Conservation (phyloP, 345 rosid genomes). For the Microthlaspi erraticum region DNA sequence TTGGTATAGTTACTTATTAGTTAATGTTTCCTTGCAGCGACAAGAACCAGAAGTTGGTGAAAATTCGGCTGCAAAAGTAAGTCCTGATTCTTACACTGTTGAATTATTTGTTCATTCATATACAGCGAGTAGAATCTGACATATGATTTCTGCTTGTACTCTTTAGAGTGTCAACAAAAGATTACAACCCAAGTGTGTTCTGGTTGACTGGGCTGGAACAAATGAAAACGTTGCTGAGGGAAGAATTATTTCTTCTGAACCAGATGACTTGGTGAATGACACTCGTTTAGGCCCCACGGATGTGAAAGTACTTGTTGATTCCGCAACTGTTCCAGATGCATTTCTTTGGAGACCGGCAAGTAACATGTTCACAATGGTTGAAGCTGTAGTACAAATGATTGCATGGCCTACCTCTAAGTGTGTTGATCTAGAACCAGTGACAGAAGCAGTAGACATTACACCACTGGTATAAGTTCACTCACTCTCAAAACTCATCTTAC, state of each 20-base stretch:
- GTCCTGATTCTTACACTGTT: too few relatives aligned
- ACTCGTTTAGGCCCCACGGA: too few relatives aligned
- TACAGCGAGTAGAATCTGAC: too few relatives aligned
- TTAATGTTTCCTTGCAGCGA: not conserved
- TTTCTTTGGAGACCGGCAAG: not conserved
- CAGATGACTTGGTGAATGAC: too few relatives aligned
- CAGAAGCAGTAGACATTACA: not conserved
- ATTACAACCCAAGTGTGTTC: too few relatives aligned
- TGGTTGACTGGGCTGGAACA: too few relatives aligned
- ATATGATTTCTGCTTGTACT: too few relatives aligned
- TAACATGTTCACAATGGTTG: not conserved
- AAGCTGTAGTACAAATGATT: not conserved
- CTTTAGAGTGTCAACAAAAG: too few relatives aligned
- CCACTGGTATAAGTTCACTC: not conserved
- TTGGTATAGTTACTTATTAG: not conserved
- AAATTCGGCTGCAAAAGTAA: not conserved
- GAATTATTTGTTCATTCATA: not conserved
- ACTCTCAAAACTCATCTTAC: not conserved
- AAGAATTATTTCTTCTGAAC: too few relatives aligned
- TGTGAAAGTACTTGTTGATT: too few relatives aligned
- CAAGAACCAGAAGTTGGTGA: not conserved
- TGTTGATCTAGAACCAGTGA: not conserved
- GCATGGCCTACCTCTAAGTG: not conserved
- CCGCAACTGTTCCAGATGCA: too few relatives aligned
- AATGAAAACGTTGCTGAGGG: too few relatives aligned